Base-by-base conservation (phyloP, 1,139 yeast genomes). In the Scheffersomyces titani region DNA sequence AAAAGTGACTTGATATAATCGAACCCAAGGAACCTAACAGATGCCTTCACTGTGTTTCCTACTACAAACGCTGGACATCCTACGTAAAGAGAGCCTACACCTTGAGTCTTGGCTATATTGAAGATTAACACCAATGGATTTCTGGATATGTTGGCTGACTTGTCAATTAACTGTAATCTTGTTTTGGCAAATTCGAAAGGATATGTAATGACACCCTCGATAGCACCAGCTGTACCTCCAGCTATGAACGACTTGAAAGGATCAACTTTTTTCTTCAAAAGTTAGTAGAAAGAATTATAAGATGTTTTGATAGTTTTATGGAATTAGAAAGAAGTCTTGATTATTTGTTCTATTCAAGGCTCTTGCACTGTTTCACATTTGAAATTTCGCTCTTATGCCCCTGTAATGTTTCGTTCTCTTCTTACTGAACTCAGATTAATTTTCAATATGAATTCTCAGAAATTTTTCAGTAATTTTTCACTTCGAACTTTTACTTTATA, bases 51-150 rank as follows among this genome's bases (percentile, higher is more conserved):
- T 0, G 98, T 93, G 71, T 94, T 94, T 40, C 99, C 99, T 36
- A 93, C 89, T 47, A 93, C 96, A 67, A 92, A 92, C 0, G 98
- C 98, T 0, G 98, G 97, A 78, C 98, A 93, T n/a, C 99, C 99
- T 2, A 93, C 93, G 69, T 94, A 94, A 51, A 93, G 75, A 0
- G 97, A 79, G 6, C 85, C 77, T 0, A 89, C 70, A n/a, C 98
- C 98, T 69, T 92, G 97, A 5, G 84, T 80, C 65, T 81, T 86
- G 18, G 90, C 92, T 4, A 90, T 85, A 57, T 84, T 88, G 70
- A 85, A 86, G 58, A 94, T 90, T 56, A 93, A 80, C 13, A 86
- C 89, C 57, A 93, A 73, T 18, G 99, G 99, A 67, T 94, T 93
- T 63, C 93, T 79, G 11, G 96, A 88, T 45, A 84, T 83, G 51